Base-by-base conservation (phyloP, 2,329 filamentous ascomycete species). In the Diplodia corticola region DNA sequence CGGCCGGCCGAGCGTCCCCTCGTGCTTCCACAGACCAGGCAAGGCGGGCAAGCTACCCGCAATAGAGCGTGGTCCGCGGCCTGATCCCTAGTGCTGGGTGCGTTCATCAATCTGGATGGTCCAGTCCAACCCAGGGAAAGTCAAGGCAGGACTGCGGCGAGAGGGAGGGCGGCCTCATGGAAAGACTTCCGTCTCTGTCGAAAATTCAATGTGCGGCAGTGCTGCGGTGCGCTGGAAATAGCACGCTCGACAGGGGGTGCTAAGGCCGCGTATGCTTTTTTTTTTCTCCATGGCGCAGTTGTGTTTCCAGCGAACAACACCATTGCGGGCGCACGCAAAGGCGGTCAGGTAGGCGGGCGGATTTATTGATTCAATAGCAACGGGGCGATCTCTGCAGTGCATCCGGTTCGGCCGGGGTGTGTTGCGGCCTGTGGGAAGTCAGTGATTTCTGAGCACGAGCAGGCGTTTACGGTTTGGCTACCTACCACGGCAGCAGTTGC, bases 141-240 rank as follows among this genome's bases (percentile, higher is more conserved):
- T 17, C 54, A 22, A 57, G 22, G 55, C 55, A 46, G 54, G 54
- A 35, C 33, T 57, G 35, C 24, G n/a, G 40, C 40, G 40, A 44
- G 40, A 7, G 6, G 17, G 10, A 7, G 37, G 55, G 24, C 24
- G 55, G 55, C 26, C 37, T 20, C 44, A 26, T 59, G 55, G 55
- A 59, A 24, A 60, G 37, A 30, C 9, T 46, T 15, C 55, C 24
- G 15, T 46, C 37, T 60, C 37, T 60, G 55, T 46, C 55, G 20
- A 60, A 60, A 20, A 17, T 15, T 17, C 24, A 46, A 60, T 46
- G 37, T 60, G 55, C 55, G 55, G 55, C 55, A 30, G 55, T 60
- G 55, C 55, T 60, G 55, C 26, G 55, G 55, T 60, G 33, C 26
- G 55, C 55, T 60, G 37, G 55, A 60, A 60, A 60, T 60, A 60